A percentile compares a stretch with the other conserved stretches of the same genome.
These are phyloP conservation scores for Mortierella polycephala DNA, from an alignment of 371 early-diverging fungal species.

Conservation along the genomic window DNA sequence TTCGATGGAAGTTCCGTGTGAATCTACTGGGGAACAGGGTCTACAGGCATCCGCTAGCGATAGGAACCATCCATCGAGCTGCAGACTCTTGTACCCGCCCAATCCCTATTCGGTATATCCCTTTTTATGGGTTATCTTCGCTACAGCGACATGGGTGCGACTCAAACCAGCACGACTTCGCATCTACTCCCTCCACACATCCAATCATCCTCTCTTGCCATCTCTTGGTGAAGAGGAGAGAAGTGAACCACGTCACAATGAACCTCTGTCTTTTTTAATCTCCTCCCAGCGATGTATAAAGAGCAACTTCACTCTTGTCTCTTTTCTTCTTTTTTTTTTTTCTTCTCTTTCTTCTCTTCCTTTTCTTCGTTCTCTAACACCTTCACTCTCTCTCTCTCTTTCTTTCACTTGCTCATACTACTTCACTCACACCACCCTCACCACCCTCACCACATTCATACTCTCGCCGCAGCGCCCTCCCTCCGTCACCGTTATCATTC, in stretches of 20 bases:
- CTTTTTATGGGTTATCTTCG: no score
- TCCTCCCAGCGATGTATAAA: neutral
- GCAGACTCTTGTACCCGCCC: no score
- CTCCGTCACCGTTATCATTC: neutral
- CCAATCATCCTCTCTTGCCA: neutral
- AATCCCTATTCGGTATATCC: no score
- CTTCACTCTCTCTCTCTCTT: neutral
- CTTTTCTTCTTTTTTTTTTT: constrained; percentile 4
- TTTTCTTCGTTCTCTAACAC: neutral
- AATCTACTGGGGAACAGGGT: no score
- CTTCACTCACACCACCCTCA: neutral
- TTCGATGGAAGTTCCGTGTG: no score
- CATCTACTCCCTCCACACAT: no score
- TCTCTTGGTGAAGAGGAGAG: neutral
- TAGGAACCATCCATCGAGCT: no score
- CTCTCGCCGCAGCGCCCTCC: neutral
- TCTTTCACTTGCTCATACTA: neutral
- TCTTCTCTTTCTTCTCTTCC: constrained; percentile 6
- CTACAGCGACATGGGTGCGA: no score
- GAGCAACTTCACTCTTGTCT: constrained; percentile 1
- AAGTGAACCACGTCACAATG: constrained; percentile 16
- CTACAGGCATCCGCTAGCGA: no score
- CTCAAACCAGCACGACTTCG: no score
- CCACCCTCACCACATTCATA: constrained; percentile 1
- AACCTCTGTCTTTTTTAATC: neutral